Base-by-base conservation (phyloP, 805 yeast genomes). In the Metschnikowia peoriensis region DNA sequence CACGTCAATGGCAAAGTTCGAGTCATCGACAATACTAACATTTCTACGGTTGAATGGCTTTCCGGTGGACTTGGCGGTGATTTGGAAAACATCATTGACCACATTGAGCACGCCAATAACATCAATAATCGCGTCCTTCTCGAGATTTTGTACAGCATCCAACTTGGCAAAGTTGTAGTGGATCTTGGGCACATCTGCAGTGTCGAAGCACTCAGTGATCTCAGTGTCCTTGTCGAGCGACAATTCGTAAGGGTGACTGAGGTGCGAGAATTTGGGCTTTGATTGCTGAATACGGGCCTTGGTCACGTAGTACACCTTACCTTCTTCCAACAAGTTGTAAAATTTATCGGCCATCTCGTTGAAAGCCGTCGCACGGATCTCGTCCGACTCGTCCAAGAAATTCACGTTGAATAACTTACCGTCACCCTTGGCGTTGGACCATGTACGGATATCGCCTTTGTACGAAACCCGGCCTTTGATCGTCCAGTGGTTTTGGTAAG, bases 311-410 rank as follows among this genome's bases (percentile, higher is more conserved):
- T 90, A 94, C 7, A 89, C 96, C 69, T 88, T 85, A 37, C 97
- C 97, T 66, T 91, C 98, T 67, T 88, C 88, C 47, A 94, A 71
- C 32, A 84, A 63, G 60, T 86, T 88, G 72, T 82, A 85, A 65
- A 82, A 87, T 65, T 82, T 84, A 54, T 88, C 96, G 11, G 93
- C 97, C 61, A 81, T 80, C 38, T 89, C 93, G 67, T 88, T 89
- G 71, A 94, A 94, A 1, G 94, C 97, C 2, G 98, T 91, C 10
- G 97, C 97, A 64, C 94, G 81, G 61, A 94, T 94, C 73, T 94
- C 98, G 63, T 94, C 97, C 6, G 97, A 88, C 67, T 94, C 96
- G 67, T 94, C 99, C 52, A 93, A 72, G 53, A 94, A 83, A 61
- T 90, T 89, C 32, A 90, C 89, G 61, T 86, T 88, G 75, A 94